Evolutionary conservation across 345 rosid species (phyloP).

Genomic region (Pugionium cornutum): DNA sequence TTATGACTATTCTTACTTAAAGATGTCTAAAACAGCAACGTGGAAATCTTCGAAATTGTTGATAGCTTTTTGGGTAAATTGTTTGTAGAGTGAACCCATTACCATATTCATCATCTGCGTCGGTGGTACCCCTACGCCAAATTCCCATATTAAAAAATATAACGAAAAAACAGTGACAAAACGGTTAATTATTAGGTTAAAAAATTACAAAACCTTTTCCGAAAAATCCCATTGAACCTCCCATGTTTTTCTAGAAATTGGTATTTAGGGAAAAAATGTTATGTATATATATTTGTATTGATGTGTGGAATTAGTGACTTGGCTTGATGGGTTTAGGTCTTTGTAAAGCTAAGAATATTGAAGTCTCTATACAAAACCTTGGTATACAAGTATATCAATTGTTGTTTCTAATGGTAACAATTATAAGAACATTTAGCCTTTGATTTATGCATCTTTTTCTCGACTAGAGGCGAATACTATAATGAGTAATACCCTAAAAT

Average conservation of each 20-base stretch:
- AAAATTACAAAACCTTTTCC: constrained; percentile 54
- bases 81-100: constrained; percentile 61
- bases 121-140: constrained; percentile 51
- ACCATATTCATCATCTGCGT: constrained; percentile 59
- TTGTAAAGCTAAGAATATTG: constrained; percentile 24
- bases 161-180: not conserved
- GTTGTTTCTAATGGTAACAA: not conserved
- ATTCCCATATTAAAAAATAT: not conserved
- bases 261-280: not conserved
- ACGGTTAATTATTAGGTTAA: not conserved
- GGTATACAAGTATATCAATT: constrained; percentile 4
- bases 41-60: constrained; percentile 65
- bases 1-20: constrained; percentile 49
- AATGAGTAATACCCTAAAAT: no score
- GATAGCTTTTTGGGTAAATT: constrained; percentile 57
- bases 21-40: constrained; percentile 68
- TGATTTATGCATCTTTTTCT: no score
- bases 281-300: constrained; percentile 15
- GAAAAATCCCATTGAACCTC: constrained; percentile 57
- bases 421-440: no score
- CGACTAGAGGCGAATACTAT: no score
- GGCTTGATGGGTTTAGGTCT: constrained; percentile 18
- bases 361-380: constrained; percentile 5
- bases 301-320: constrained; percentile 15
- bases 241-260: constrained; percentile 46